These are phyloP conservation scores for Mycena sanguinolenta DNA, from an alignment of 768 basidiomycete species.

Conservation along the genomic window DNA sequence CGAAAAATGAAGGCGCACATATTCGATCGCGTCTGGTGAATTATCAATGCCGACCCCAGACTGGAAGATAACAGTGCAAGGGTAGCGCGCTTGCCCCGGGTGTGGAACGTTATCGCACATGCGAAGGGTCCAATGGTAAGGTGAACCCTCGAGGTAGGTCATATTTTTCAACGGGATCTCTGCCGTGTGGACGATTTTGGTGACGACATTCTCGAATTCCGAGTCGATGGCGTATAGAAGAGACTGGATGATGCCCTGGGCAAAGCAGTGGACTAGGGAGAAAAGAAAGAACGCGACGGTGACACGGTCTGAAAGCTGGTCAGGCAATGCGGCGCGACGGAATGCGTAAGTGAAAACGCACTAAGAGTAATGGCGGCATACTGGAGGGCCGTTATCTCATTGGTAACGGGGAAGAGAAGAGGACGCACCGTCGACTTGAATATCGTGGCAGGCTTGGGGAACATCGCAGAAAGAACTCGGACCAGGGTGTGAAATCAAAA, in stretches of 20 bases:
- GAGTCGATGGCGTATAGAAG: slow-evolving; percentile 61
- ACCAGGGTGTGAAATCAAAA: not conserved
- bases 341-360: slow-evolving; percentile 3
- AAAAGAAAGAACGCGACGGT: slow-evolving; percentile 66
- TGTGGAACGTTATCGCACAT: slow-evolving; percentile 64
- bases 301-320: slow-evolving; percentile 40
- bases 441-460: not conserved
- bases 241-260: slow-evolving; percentile 66
- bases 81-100: slow-evolving; percentile 43
- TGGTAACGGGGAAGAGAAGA: not conserved
- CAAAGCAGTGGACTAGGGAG: slow-evolving; percentile 63
- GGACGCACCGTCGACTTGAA: slow-evolving; percentile 26
- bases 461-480: slow-evolving; percentile 15
- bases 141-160: slow-evolving; percentile 50
- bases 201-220: slow-evolving; percentile 52
- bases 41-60: slow-evolving; percentile 34
- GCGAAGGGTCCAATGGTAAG: slow-evolving; percentile 45
- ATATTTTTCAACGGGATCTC: slow-evolving; percentile 52
- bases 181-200: slow-evolving; percentile 52
- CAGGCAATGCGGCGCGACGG: not conserved
- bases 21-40: not conserved
- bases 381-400: slow-evolving; percentile 37
- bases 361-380: slow-evolving; percentile 54
- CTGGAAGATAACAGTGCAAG: slow-evolving; percentile 54
- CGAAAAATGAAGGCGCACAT: slow-evolving; percentile 15